phyloP scores from a whole-genome alignment of 2,329 filamentous ascomycete species.

The Ascosphaera apis region DNA sequence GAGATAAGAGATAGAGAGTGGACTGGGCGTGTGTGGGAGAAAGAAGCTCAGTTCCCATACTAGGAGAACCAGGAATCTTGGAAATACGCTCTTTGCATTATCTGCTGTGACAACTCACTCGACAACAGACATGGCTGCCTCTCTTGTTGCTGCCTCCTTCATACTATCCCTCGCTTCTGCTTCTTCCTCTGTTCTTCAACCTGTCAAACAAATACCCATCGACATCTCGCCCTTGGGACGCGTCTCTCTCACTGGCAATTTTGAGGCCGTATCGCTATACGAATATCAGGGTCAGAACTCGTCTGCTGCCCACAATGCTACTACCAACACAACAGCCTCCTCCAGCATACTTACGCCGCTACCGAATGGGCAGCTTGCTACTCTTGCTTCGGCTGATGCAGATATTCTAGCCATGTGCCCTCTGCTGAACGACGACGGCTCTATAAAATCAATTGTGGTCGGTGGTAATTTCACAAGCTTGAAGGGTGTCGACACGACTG shows the following conservation, averaged over 20 bases:
- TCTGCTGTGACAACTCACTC: too few species aligned
- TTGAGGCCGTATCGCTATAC: conserved; percentile 76
- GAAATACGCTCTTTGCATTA: too few species aligned
- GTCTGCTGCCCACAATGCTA: conserved; percentile 12
- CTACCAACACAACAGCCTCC: conserved; percentile 33
- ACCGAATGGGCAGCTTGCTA: conserved; percentile 63
- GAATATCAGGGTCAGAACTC: conserved; percentile 54
- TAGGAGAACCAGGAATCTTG: too few species aligned
- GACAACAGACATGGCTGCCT: conserved; percentile 10
- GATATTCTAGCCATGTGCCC: conserved; percentile 76
- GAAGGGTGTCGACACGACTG: conserved; percentile 49
- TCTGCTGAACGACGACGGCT: conserved; percentile 43
- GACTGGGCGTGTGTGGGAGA: too few species aligned
- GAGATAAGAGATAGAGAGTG: too few species aligned
- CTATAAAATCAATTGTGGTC: conserved; percentile 51
- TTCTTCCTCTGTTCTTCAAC: background rate
- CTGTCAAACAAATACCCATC: conserved; percentile 35
- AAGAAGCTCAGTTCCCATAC: too few species aligned
- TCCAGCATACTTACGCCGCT: conserved; percentile 45
- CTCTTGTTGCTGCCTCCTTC: conserved; percentile 6
- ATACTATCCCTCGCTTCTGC: conserved; percentile 3
- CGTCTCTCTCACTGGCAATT: conserved; percentile 71
- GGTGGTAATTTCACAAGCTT: conserved; percentile 93
- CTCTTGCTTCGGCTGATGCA: conserved; percentile 55
- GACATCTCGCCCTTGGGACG: conserved; percentile 58